These are phyloP conservation scores for Thelonectria discophora DNA, from an alignment of 2,329 filamentous ascomycete species.

Conservation along the genomic window DNA sequence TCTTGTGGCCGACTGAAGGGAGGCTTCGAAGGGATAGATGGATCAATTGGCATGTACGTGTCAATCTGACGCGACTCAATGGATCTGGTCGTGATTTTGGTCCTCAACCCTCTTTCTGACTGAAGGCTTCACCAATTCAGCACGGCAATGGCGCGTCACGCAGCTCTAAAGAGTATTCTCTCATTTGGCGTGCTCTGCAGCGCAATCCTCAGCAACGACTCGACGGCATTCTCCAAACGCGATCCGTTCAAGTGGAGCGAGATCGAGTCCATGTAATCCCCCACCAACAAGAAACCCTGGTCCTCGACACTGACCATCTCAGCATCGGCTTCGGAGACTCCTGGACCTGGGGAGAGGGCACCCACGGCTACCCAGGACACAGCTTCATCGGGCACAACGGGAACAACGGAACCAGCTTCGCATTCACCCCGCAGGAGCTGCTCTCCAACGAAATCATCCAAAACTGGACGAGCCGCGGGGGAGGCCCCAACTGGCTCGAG, in stretches of 20 bases:
- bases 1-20: too few relatives aligned
- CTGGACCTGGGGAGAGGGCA: constrained; percentile 23
- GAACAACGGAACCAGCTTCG: constrained; percentile 14
- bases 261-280: constrained; percentile 3
- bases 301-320: background rate
- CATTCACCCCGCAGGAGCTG: constrained; percentile 13
- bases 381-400: constrained; percentile 24
- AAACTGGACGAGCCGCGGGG: constrained; percentile 13
- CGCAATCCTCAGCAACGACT: background rate
- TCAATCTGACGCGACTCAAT: too few relatives aligned
- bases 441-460: constrained; percentile 15
- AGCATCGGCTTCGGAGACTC: constrained; percentile 25
- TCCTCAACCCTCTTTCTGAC: too few relatives aligned
- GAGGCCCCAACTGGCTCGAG: constrained; percentile 23
- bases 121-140: too few relatives aligned
- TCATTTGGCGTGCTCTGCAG: background rate
- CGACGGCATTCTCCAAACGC: background rate
- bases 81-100: too few relatives aligned
- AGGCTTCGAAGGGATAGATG: too few relatives aligned
- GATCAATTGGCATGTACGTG: too few relatives aligned
- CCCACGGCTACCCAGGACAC: constrained; percentile 17
- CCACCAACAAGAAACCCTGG: background rate
- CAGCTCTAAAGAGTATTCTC: background rate
- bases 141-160: too few relatives aligned
- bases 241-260: constrained; percentile 8